Base-by-base conservation (phyloP, 2,329 filamentous ascomycete species). In the Bipolaris gigantea region DNA sequence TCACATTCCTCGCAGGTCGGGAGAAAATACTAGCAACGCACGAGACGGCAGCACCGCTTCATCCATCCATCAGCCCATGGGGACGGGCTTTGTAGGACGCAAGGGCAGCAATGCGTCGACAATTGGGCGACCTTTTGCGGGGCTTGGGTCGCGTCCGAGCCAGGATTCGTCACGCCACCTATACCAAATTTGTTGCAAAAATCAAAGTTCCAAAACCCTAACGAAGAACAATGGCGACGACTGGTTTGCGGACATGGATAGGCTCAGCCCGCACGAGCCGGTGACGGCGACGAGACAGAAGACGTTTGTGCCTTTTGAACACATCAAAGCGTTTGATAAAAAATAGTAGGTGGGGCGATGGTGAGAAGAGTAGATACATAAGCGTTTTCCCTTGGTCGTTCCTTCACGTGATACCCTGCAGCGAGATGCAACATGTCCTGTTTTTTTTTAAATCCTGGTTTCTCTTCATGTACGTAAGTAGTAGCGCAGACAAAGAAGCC, bases 101-200 rank as follows among this genome's bases (percentile, higher is more conserved):
- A 49, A 43, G 19, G 10, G 39, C 27, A 61, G 59, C 39, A 57
- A 53, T 16, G 41, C 62, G 1, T 58, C 61, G 5, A 60, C 60
- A 1, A 38, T 57, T 13, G 61, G 64, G 19, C 42, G 41, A 7
- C 58, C 52, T 11, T 56, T 62, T 6, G 50, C 46, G 13, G 50
- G 55, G 2, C 39, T 61, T 27, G 59, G 55, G n/a, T 43, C 48
- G 1, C 63, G 67, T n/a, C 15, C 50, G 5, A 69, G 66, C 3
- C 59, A 65, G 13, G 70, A 73, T 1, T 71, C 68, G 4, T 55
- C 62, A 35, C 63, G 58, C 34, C 58, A 63, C n/a, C 52, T 73
- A 18, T 60, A 59, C 34, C 60, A 43, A 10, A 42, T 53, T 0
- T 19, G 48, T 8, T 60, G 44, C 30, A 36, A 23, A 9, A 51